Evolutionary conservation across 1,139 yeast genomes (phyloP).

Genomic region (Diutina pseudorugosa): DNA sequence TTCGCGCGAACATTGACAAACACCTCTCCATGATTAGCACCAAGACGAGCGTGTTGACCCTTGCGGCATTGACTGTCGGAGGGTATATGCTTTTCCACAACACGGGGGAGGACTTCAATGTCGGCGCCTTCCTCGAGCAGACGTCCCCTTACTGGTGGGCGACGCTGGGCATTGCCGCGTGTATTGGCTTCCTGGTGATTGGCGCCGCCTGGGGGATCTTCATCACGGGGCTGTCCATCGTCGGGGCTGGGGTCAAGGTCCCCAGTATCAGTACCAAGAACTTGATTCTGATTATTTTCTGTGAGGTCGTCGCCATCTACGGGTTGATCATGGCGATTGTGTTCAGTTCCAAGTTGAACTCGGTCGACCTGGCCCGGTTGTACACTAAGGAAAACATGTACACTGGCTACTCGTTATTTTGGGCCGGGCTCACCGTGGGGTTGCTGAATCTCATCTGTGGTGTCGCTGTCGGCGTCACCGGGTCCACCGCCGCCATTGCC

Average conservation of each 20-base stretch:
- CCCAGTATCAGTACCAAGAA: constrained; percentile 97
- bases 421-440: constrained; percentile 99
- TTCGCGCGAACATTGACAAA: background rate
- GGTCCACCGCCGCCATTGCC: constrained; percentile 94
- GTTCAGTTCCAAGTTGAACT: constrained; percentile 78
- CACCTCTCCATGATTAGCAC: background rate
- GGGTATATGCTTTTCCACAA: constrained; percentile 81
- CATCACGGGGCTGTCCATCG: constrained; percentile 84
- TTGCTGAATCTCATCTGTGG: constrained; percentile 91
- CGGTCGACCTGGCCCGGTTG: constrained; percentile 49
- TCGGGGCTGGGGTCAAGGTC: constrained; percentile 97
- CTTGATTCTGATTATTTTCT: constrained; percentile 90
- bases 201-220: constrained; percentile 99
- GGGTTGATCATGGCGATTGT: constrained; percentile 98
- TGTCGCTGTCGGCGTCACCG: constrained; percentile 93
- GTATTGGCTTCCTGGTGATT: constrained; percentile 89
- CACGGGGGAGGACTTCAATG: constrained; percentile 80
- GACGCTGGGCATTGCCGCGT: constrained; percentile 75
- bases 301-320: constrained; percentile 98
- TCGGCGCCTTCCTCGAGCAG: constrained; percentile 74
- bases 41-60: constrained; percentile 5
- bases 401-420: constrained; percentile 88
- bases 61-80: constrained; percentile 18
- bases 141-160: constrained; percentile 99
- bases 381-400: constrained; percentile 78